phyloP scores from a whole-genome alignment of 2,329 filamentous ascomycete genomes.

The Gnomoniopsis sp. region DNA sequence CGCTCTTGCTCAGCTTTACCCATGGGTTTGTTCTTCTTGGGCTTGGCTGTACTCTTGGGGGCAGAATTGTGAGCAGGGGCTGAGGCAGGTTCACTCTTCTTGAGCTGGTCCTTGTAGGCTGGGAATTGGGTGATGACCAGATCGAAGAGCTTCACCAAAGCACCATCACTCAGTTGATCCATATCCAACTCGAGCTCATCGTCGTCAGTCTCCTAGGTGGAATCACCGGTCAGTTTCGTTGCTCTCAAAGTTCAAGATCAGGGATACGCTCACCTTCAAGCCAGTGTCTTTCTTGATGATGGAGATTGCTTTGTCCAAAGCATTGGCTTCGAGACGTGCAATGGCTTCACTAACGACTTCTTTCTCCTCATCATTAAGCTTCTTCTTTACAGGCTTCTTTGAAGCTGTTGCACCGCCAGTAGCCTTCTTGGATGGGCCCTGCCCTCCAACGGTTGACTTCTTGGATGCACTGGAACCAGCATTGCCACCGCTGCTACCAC shows the following conservation, averaged over 20 bases:
- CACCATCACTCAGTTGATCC: constrained; percentile 53
- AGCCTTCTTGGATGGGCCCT: constrained; percentile 32
- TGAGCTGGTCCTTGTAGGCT: constrained; percentile 29
- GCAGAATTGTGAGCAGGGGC: constrained; percentile 16
- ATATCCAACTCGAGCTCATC: constrained; percentile 60
- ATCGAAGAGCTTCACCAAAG: constrained; percentile 49
- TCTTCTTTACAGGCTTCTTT: constrained; percentile 49
- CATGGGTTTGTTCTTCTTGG: constrained; percentile 76
- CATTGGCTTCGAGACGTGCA: constrained; percentile 71
- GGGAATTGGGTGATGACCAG: constrained; percentile 39
- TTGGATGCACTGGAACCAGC: constrained; percentile 30
- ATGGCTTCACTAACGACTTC: constrained; percentile 86
- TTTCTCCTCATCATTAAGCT: constrained; percentile 77
- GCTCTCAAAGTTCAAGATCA: neutral
- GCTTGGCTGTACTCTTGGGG: constrained; percentile 41
- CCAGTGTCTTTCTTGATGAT: constrained; percentile 87
- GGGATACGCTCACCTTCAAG: constrained; percentile 57
- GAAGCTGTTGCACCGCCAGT: constrained; percentile 20
- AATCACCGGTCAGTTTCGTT: constrained; percentile 25
- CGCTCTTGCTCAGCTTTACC: constrained; percentile 68
- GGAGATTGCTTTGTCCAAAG: constrained; percentile 76
- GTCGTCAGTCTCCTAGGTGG: constrained; percentile 51
- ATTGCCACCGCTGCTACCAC: constrained; percentile 10
- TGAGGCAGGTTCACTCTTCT: constrained; percentile 28
- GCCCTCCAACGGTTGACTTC: constrained; percentile 36